Base-by-base conservation (phyloP, 106 monocot species). In the Acorus calamus region DNA sequence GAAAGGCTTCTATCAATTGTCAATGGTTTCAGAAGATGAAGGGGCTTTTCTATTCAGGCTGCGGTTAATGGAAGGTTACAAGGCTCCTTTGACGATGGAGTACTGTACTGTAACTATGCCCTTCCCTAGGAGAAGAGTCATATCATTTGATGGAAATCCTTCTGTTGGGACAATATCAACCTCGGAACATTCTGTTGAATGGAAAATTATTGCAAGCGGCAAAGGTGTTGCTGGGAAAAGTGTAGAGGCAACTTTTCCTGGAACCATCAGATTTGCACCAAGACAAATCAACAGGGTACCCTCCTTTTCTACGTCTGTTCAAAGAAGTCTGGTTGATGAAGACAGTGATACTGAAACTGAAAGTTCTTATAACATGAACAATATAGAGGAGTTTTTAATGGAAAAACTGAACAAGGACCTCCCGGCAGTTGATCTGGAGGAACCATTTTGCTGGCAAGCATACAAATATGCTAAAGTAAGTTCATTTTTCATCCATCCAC, bases 381-480 rank as follows among this genome's bases (percentile, higher is more conserved):
- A 87, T 60, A 71, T 85, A 51, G 94, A 96, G 52, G 94, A 90
- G 9, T 65, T 66, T 47, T 69, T 96, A 53, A 77, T 78, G 78
- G 82, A 82, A 56, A 87, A 84, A 80, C 82, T 96, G 84, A 96
- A 78, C 70, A 87, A 77, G 74, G 84, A 84, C 44, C 67, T 96
- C 11, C 80, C 59, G 68, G 65, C 87, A 45, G 84, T 82, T 57
- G 90, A 90, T 47, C 68, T 96, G 59, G 94, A 84, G 58, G 94
- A 96, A 54, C 90, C 94, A 56, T 84, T 96, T 46, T 96, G 80
- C 66, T 96, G 94, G 94, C 90, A 96, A 73, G 94, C 94, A 53
- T 96, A 90, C 62, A 83, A 84, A 60, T 96, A 96, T 74, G 94
- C 94, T 0, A 96, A 87, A 76, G 94, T 94, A 82, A 69, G 59